Conservation (phyloP, 2,329 filamentous ascomycete species). For the Arachnopeziza araneosa region DNA sequence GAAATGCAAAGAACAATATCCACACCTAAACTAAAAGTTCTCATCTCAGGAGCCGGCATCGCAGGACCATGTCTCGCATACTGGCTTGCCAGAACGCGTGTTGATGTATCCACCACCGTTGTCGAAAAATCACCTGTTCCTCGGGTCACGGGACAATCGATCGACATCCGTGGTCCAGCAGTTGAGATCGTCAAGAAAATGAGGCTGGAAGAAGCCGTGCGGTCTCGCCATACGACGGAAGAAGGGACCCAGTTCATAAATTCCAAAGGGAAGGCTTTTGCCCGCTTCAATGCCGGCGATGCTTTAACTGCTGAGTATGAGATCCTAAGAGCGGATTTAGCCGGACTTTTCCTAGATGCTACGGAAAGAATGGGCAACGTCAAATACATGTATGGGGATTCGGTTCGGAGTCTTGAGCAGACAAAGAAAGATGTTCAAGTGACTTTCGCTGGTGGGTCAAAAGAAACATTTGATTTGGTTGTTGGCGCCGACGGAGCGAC, state of each 20-base stretch:
- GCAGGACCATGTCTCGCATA: conserved; percentile 40
- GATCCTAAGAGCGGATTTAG: conserved; percentile 40
- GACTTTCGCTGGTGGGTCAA: no score
- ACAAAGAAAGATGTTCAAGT: no score
- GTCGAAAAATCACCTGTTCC: conserved; percentile 38
- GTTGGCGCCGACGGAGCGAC: conserved; percentile 50
- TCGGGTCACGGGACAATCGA: conserved; percentile 43
- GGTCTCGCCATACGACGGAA: conserved; percentile 38
- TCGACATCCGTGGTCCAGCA: conserved; percentile 48
- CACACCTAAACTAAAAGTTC: conserved; percentile 23
- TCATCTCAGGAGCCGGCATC: conserved; percentile 32
- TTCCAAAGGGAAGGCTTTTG: conserved; percentile 24
- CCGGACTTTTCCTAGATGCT: conserved; percentile 34
- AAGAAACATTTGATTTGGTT: conserved; percentile 41
- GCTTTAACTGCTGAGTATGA: conserved; percentile 41
- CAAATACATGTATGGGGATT: conserved; percentile 32
- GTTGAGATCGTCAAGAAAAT: conserved; percentile 45
- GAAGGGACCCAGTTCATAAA: conserved; percentile 41
- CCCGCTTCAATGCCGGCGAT: conserved; percentile 33
- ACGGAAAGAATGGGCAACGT: conserved; percentile 21
- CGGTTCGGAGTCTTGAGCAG: neutral
- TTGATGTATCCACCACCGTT: conserved; percentile 30
- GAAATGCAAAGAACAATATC: no score
- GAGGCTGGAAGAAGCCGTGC: conserved; percentile 42
- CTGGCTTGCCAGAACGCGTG: conserved; percentile 38